Percentiles rank a stretch among this genome's conserved stretches.
These are phyloP conservation scores for Hymenoscyphus albidus DNA, from an alignment of 2,329 filamentous ascomycete species.

Conservation along the genomic window DNA sequence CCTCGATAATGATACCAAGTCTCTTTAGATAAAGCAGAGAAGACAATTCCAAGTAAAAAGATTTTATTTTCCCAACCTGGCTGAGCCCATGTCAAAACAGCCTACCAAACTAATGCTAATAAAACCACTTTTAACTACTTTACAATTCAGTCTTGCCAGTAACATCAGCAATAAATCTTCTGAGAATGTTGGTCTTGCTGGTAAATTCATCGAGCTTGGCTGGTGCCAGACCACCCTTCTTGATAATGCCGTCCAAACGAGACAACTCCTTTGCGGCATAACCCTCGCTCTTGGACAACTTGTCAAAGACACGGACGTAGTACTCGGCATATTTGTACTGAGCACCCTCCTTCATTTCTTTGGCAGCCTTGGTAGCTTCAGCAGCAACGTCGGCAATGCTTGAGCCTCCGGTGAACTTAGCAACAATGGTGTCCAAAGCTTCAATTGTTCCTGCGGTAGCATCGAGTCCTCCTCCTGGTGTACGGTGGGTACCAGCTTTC, in stretches of 20 bases:
- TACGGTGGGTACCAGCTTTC: conserved; percentile 83
- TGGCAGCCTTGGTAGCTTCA: conserved; percentile 69
- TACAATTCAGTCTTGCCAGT: conserved; percentile 56
- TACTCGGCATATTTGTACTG: conserved; percentile 83
- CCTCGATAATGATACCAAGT: neutral
- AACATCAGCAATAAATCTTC: conserved; percentile 65
- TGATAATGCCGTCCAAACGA: conserved; percentile 72
- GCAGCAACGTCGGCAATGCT: conserved; percentile 58
- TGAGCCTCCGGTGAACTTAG: conserved; percentile 63
- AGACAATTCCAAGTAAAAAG: neutral
- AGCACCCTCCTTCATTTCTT: conserved; percentile 56
- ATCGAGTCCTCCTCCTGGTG: conserved; percentile 75
- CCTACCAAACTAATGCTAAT: conserved; percentile 4
- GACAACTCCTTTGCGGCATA: conserved; percentile 84
- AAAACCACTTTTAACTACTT: conserved; percentile 17
- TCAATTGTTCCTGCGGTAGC: conserved; percentile 77
- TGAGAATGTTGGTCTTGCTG: conserved; percentile 82
- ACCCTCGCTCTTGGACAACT: conserved; percentile 71
- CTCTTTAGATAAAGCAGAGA: neutral
- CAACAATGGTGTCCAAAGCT: conserved; percentile 69
- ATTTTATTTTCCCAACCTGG: neutral
- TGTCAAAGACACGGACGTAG: conserved; percentile 87
- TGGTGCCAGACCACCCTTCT: conserved; percentile 80
- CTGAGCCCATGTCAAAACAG: neutral
- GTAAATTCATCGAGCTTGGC: conserved; percentile 87